Evolutionary conservation across 768 basidiomycete genomes (phyloP).

Genomic region (Boletus sp.): DNA sequence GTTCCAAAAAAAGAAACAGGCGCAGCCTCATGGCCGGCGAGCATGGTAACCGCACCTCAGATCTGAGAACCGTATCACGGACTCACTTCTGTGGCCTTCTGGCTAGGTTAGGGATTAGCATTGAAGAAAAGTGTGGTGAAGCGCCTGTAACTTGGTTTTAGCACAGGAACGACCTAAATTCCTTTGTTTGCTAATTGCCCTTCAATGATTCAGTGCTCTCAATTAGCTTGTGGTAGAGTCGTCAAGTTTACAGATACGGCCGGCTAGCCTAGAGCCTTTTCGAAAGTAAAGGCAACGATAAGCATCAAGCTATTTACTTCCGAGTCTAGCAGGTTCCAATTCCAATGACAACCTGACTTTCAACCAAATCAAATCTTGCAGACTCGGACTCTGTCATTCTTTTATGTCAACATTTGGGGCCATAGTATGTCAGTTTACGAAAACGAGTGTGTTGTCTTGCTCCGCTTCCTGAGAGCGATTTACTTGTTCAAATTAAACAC

Average conservation of each 20-base stretch:
- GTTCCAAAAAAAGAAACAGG: no score
- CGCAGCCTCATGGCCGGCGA: no score
- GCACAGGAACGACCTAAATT: constrained; percentile 4
- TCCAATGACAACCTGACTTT: not conserved
- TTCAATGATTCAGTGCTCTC: not conserved
- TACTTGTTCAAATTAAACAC: not conserved
- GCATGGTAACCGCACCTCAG: not conserved
- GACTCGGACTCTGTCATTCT: not conserved
- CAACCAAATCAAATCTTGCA: not conserved
- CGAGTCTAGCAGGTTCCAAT: not conserved
- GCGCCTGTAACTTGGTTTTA: not conserved
- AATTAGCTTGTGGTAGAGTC: not conserved
- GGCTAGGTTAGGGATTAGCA: not conserved
- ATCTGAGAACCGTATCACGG: not conserved
- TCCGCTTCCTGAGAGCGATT: not conserved
- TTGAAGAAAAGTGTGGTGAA: not conserved
- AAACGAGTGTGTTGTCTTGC: not conserved
- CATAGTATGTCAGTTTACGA: not conserved
- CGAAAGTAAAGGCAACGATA: not conserved
- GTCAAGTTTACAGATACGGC: not conserved
- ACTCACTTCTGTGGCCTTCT: not conserved
- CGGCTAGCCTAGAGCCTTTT: not conserved
- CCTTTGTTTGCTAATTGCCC: not conserved
- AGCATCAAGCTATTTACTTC: not conserved
- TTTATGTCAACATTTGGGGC: constrained; percentile 9